Evolutionary conservation across 2,329 filamentous ascomycete genomes (phyloP).

Genomic region (Dactylellina haptotyla): DNA sequence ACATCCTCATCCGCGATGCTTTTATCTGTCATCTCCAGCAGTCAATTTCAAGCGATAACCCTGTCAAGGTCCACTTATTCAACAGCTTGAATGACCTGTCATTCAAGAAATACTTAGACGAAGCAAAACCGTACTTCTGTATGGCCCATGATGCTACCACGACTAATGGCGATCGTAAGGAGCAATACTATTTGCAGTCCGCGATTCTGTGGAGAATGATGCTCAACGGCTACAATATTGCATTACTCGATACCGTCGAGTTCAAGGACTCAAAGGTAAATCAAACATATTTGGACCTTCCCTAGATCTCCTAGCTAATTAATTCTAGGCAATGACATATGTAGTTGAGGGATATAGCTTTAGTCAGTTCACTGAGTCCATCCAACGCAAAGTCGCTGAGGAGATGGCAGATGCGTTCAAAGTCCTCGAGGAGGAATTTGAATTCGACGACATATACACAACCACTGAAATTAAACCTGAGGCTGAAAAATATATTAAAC

Average conservation of each 20-base stretch:
- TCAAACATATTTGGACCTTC: neutral
- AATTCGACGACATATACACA: neutral
- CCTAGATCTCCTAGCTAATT: neutral
- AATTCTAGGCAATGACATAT: slow-evolving; percentile 62
- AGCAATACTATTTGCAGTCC: slow-evolving; percentile 60
- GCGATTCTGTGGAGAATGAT: slow-evolving; percentile 69
- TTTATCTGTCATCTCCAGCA: slow-evolving; percentile 72
- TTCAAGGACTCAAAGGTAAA: slow-evolving; percentile 72
- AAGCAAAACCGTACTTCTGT: slow-evolving; percentile 72
- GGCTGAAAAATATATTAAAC: neutral
- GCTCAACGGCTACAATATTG: slow-evolving; percentile 69
- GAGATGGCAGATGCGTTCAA: slow-evolving; percentile 3
- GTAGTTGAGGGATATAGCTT: slow-evolving; percentile 58
- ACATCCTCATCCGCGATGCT: slow-evolving; percentile 70
- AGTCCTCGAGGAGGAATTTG: slow-evolving; percentile 1
- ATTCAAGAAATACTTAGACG: slow-evolving; percentile 69
- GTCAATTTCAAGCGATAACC: slow-evolving; percentile 26
- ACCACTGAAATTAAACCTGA: neutral
- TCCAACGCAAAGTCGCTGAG: slow-evolving; percentile 1
- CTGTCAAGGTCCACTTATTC: slow-evolving; percentile 65
- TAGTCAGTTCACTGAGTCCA: slow-evolving; percentile 24
- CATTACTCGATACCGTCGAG: slow-evolving; percentile 72
- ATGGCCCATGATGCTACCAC: slow-evolving; percentile 72
- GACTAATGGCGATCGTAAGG: slow-evolving; percentile 57
- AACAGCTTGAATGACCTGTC: slow-evolving; percentile 63